Evolutionary conservation across 257 asterid genomes (phyloP), one percentile per base, ranked within the genome.

Genomic region (Gardenia jasminoides): DNA sequence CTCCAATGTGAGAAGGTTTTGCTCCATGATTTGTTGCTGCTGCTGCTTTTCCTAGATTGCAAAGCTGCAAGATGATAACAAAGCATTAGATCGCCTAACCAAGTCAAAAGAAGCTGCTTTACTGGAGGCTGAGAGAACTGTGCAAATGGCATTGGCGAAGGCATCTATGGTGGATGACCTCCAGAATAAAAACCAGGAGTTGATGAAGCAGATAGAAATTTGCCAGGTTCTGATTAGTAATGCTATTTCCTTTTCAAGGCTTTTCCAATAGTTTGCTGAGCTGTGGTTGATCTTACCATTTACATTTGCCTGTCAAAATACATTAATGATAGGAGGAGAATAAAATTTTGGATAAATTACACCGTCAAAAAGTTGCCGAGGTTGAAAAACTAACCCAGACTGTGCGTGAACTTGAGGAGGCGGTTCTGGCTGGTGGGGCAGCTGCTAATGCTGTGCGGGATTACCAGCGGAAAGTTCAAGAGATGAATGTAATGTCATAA

Each of bases 111-210:
- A 95, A 85, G 97, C 98, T 84, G 99, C 97, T 83, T 87, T 95
- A 81, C 92, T 95, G 47, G 98, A 95, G 80, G 96, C 97, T 67
- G 99, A 93, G 89, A 92, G 96, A 88, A 95, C 98, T 67, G 98
- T 95, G 67, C 98, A 93, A 79, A 81, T 89, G 47, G 98, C 99
- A 77, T 81, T 95, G 86, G 97, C 97, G 1, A 95, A 95, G 87
- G 99, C 99, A 78, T 92, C 99, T 82, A 88, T 95, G 98, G 99
- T 93, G 83, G 99, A 95, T 86, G 98, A 93, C 85, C 98, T 95
- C 77, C 99, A 93, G 82, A 95, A 95, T 87, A 95, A 93, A 83
- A 95, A 95, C 84, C 99, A 95, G 88, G 98, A 95, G 78, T 85
- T 95, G 89, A 91, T 92, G 97, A 95, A 93, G 83, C 99, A 95